Percentiles rank a stretch among this genome's conserved stretches.
phyloP scores from a whole-genome alignment of 2,329 filamentous ascomycete species.

The Huntiella bhutanensis region DNA sequence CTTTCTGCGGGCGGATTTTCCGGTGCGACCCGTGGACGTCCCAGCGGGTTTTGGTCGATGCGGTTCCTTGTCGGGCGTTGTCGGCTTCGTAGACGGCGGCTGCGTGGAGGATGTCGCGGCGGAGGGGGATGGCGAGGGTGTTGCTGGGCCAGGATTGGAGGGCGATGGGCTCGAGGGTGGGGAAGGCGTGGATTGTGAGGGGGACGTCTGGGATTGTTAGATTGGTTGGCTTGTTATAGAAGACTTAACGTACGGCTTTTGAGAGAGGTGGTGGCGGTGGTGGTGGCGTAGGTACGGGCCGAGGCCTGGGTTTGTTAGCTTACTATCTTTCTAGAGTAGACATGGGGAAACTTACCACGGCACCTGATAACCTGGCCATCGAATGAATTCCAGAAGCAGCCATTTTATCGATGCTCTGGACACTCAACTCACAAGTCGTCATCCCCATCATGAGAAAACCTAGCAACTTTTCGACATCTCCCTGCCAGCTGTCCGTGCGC shows the following conservation, averaged over 20 bases:
- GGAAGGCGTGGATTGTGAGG: constrained; percentile 79
- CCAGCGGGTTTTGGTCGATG: constrained; percentile 58
- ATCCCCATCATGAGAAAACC: background rate
- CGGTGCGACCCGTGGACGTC: constrained; percentile 69
- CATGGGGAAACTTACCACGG: background rate
- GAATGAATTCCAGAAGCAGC: background rate
- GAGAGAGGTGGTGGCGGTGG: constrained; percentile 23
- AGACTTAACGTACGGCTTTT: constrained; percentile 24
- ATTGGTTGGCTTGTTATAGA: background rate
- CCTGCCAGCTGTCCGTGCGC: too few relatives aligned
- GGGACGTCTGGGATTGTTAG: constrained; percentile 43
- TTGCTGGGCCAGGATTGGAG: constrained; percentile 63
- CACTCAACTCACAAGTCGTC: background rate
- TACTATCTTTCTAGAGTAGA: too few relatives aligned
- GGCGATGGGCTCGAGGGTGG: constrained; percentile 62
- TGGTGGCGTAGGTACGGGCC: constrained; percentile 36
- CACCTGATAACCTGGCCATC: background rate
- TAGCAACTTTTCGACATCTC: background rate
- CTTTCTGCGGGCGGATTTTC: constrained; percentile 79
- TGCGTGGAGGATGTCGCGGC: constrained; percentile 79
- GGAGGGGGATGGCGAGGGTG: constrained; percentile 71
- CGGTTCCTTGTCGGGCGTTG: constrained; percentile 69
- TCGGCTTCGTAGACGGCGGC: constrained; percentile 89
- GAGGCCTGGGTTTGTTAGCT: constrained; percentile 10
- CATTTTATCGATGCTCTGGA: background rate